These are phyloP conservation scores for Oryza nivara DNA, from an alignment of 176 grass and related monocot genomes.

Conservation along the genomic window DNA sequence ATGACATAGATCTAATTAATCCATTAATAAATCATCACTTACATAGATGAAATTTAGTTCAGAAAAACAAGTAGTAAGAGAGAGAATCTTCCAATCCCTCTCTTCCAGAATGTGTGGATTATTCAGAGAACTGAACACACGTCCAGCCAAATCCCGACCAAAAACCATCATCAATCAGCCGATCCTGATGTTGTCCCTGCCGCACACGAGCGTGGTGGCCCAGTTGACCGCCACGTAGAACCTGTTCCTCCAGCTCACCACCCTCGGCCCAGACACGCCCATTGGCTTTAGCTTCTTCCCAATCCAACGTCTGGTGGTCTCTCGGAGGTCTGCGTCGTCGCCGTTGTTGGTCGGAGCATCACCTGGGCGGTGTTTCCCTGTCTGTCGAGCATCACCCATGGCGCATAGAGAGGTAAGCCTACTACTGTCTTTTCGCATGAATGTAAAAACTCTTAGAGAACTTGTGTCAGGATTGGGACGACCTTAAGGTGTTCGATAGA, in stretches of 20 bases:
- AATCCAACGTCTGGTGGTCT: too few relatives aligned
- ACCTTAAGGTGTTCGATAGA: too few relatives aligned
- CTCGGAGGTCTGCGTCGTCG: too few relatives aligned
- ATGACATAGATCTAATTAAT: too few relatives aligned
- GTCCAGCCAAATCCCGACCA: neutral
- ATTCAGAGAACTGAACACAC: neutral
- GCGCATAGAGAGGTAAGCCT: too few relatives aligned
- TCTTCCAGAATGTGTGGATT: neutral
- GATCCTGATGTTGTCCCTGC: conserved; percentile 85
- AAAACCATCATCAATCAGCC: conserved; percentile 35
- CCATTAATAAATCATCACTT: too few relatives aligned
- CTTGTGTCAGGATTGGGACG: too few relatives aligned
- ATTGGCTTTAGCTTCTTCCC: too few relatives aligned
- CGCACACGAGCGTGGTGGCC: conserved; percentile 75
- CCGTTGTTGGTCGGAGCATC: neutral
- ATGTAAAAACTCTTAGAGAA: too few relatives aligned
- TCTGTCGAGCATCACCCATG: too few relatives aligned
- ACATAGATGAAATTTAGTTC: neutral
- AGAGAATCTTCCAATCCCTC: neutral
- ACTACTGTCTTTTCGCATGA: too few relatives aligned
- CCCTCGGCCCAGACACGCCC: conserved; percentile 32
- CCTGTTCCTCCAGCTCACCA: conserved; percentile 88
- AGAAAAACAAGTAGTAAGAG: conserved; percentile 6
- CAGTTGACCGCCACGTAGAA: conserved; percentile 86
- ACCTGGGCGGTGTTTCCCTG: conserved; percentile 28